Evolutionary conservation across 805 yeast species (phyloP).

Genomic region (Wickerhamomyces rabaulensis): DNA sequence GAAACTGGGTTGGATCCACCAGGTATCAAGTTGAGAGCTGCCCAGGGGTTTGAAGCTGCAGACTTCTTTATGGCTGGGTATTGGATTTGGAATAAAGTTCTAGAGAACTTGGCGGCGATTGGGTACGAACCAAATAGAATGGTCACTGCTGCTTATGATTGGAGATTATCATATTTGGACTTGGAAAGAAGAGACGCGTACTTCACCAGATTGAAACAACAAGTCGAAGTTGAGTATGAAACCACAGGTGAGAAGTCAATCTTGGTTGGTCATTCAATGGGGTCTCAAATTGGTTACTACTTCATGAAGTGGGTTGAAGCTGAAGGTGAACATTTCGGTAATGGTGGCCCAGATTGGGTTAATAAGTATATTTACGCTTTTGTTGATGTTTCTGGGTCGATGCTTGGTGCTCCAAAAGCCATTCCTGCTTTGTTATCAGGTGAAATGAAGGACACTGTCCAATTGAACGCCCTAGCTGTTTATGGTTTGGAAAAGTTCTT

Average conservation of each 20-base stretch:
- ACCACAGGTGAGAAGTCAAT: constrained; percentile 61
- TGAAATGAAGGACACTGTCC: constrained; percentile 97
- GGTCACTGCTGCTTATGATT: constrained; percentile 90
- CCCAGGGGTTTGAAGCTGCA: constrained; percentile 95
- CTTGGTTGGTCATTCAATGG: constrained; percentile 95
- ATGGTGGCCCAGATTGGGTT: constrained; percentile 90
- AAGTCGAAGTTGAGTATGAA: constrained; percentile 57
- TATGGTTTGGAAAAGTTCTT: constrained; percentile 93
- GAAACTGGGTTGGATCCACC: constrained; percentile 93
- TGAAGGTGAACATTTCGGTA: constrained; percentile 70
- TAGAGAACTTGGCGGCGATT: constrained; percentile 90
- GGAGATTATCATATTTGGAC: constrained; percentile 90
- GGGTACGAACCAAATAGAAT: constrained; percentile 91
- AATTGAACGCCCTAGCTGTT: constrained; percentile 85
- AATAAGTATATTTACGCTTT: constrained; percentile 75
- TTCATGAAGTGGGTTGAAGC: constrained; percentile 98
- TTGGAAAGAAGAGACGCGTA: constrained; percentile 83
- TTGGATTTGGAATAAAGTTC: constrained; percentile 96
- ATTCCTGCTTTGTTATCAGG: constrained; percentile 91
- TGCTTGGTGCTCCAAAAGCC: constrained; percentile 91
- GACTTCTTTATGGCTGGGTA: constrained; percentile 96
- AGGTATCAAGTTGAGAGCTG: constrained; percentile 73
- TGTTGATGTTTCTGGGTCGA: constrained; percentile 86
- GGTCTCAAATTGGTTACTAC: constrained; percentile 82
- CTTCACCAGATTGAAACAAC: constrained; percentile 68